Evolutionary conservation across 2,329 filamentous ascomycete species (phyloP).

Genomic region (Fusarium floridanum): DNA sequence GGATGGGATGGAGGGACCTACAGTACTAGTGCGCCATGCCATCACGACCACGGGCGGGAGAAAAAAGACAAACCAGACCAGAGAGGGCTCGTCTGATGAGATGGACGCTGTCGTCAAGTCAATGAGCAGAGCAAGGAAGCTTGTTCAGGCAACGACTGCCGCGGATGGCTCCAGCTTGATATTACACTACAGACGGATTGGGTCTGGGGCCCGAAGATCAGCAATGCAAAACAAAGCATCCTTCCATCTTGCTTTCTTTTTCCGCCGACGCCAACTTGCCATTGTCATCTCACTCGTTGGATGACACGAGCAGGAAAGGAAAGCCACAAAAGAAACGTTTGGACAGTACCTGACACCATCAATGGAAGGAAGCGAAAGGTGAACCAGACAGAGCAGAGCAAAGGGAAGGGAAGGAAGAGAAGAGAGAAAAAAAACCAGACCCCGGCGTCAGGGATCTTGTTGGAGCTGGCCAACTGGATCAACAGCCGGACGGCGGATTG

Average conservation of each 20-base stretch:
- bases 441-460: slow-evolving; percentile 42
- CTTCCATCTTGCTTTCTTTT: slow-evolving; percentile 21
- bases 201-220: slow-evolving; percentile 28
- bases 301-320: slow-evolving; percentile 5
- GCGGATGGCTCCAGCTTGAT: slow-evolving; percentile 20
- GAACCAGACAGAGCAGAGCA: slow-evolving; percentile 6
- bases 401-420: neutral
- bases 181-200: slow-evolving; percentile 18
- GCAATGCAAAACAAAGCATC: slow-evolving; percentile 23
- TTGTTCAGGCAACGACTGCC: slow-evolving; percentile 25
- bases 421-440: neutral
- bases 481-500: slow-evolving; percentile 55
- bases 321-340: slow-evolving; percentile 23
- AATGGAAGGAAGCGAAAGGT: neutral
- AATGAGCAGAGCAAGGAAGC: neutral
- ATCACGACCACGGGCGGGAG: neutral
- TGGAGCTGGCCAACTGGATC: slow-evolving; percentile 60
- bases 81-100: slow-evolving; percentile 12
- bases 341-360: slow-evolving; percentile 15
- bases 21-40: neutral
- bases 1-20: neutral
- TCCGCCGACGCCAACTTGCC: slow-evolving; percentile 11
- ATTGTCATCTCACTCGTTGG: slow-evolving; percentile 10
- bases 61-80: neutral
- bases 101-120: slow-evolving; percentile 10